Percentiles rank a stretch among this genome's conserved stretches.
These are phyloP conservation scores for Porpolomopsis calyptriformis DNA, from an alignment of 768 basidiomycete genomes.

Conservation along the genomic window DNA sequence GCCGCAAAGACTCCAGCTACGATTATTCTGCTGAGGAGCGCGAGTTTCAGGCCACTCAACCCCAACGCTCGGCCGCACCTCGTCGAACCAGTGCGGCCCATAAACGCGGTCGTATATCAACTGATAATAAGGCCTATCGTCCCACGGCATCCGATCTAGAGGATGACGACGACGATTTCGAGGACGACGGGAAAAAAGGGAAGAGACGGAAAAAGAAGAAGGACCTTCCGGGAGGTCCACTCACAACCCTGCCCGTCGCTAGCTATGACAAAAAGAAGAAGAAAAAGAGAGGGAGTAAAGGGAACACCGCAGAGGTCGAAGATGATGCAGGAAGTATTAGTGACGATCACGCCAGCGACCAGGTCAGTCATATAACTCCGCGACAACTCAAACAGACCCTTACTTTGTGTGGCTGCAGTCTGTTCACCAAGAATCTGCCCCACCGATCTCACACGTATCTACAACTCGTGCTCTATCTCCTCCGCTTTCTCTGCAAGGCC, in stretches of 20 bases:
- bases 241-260: conserved; percentile 59
- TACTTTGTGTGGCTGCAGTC: conserved; percentile 15
- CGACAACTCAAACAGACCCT: conserved; percentile 5
- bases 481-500: conserved; percentile 17
- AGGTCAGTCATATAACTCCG: conserved; percentile 16
- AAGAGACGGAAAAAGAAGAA: conserved; percentile 47
- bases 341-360: conserved; percentile 27
- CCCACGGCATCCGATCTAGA: conserved; percentile 58
- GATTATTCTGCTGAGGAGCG: conserved; percentile 72
- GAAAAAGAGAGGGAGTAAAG: conserved; percentile 34
- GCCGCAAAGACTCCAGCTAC: conserved; percentile 45
- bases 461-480: conserved; percentile 30
- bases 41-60: conserved; percentile 38
- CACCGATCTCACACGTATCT: conserved; percentile 22
- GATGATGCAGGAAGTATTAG: conserved; percentile 42
- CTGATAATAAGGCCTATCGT: conserved; percentile 75
- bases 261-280: conserved; percentile 51
- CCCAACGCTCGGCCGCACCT: conserved; percentile 15
- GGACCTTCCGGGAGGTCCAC: conserved; percentile 40
- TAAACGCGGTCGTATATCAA: conserved; percentile 54
- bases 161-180: conserved; percentile 46
- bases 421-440: conserved; percentile 28
- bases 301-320: conserved; percentile 35
- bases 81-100: conserved; percentile 20
- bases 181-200: conserved; percentile 43